Base-by-base conservation (phyloP, 176 grass and related monocot species). In the Saccharum spontaneum region DNA sequence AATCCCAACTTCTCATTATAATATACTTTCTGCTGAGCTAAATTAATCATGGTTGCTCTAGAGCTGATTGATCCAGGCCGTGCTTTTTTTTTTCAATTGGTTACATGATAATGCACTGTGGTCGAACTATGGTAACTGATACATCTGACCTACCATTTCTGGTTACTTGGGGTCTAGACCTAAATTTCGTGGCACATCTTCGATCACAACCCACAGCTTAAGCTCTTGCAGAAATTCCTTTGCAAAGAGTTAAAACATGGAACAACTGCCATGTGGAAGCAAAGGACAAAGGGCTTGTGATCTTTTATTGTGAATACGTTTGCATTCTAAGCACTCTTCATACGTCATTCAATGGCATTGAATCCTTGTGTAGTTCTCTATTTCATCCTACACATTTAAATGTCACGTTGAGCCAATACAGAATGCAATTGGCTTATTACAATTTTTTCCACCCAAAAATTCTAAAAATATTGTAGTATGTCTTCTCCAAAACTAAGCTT, bases 11-110 rank as follows among this genome's bases (percentile, higher is more conserved):
- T n/a, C 30, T 63, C 50, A 73, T 44, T 4, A 3, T 13, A 75
- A 17, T 44, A 66, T 66, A 52, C 12, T 55, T 84, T 39, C 67
- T 17, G 20, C 74, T 65, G 52, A 50, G 49, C 6, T 64, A n/a
- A 75, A 67, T 45, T 54, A 18, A 76, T 69, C 24, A 26, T 84
- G 9, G 46, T 69, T 68, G 74, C 24, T 55, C 13, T 61, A 36
- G 48, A 43, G 6, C 46, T 69, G 63, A 55, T 44, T 40, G n/a
- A 41, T 85, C 34, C n/a, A 41, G 63, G 64, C 4, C 3, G 1
- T 80, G 17, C 37, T 54, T 60, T 85, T 15, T 84, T 55, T 84
- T 6, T 77, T 69, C 48, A 20, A 41, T 77, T 48, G 48, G 1
- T 60, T 46, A 60, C 26, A 17, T 78, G 37, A 34, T 78, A 55